Conservation (phyloP, 306 rosid genomes). For the Sindora glabra region DNA sequence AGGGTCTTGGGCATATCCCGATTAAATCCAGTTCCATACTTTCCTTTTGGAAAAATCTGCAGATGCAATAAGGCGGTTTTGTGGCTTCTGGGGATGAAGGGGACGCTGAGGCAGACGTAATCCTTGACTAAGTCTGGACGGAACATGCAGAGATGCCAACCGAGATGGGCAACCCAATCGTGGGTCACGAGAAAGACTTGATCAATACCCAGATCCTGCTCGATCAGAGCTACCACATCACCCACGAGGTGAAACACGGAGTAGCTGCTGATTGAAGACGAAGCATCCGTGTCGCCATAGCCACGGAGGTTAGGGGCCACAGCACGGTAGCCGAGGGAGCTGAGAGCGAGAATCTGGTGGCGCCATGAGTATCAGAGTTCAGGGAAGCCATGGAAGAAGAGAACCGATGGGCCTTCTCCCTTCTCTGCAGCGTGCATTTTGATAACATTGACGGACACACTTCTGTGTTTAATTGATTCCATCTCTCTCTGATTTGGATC, state of each 20-base stretch:
- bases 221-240: slow-evolving; percentile 23
- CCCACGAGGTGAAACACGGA: slow-evolving; percentile 19
- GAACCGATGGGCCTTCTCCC: slow-evolving; percentile 29
- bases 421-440: slow-evolving; percentile 34
- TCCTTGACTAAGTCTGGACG: slow-evolving; percentile 27
- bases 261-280: slow-evolving; percentile 3
- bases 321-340: slow-evolving; percentile 29
- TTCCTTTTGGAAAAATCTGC: slow-evolving; percentile 27
- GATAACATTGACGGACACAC: slow-evolving; percentile 27
- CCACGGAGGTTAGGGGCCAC: slow-evolving; percentile 35
- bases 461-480: slow-evolving; percentile 22
- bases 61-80: slow-evolving; percentile 9
- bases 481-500: too few species aligned
- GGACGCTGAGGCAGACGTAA: slow-evolving; percentile 33
- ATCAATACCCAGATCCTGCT: slow-evolving; percentile 14
- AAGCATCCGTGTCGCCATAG: slow-evolving; percentile 28
- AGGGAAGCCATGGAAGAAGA: slow-evolving; percentile 37
- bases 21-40: slow-evolving; percentile 13
- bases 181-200: slow-evolving; percentile 22
- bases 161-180: slow-evolving; percentile 33
- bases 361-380: slow-evolving; percentile 40
- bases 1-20: background rate
- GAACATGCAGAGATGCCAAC: slow-evolving; percentile 32
- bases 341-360: slow-evolving; percentile 25
- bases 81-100: slow-evolving; percentile 14